Evolutionary conservation across 78 protist genomes (phyloP).

Genomic region (Tieghemostelium lacteum): DNA sequence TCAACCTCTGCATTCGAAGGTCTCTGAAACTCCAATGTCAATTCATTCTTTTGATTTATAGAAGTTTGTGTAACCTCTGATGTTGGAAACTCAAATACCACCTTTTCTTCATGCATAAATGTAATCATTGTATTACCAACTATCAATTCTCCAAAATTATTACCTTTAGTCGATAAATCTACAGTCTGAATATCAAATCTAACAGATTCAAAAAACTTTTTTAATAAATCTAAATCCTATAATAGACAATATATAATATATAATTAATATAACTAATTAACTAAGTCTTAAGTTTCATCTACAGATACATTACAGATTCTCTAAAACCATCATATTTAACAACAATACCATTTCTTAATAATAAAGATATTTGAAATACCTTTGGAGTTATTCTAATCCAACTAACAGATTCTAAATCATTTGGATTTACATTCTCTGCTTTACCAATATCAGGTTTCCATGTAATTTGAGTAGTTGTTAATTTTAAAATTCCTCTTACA

Average conservation of each 20-base stretch:
- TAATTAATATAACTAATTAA: background rate
- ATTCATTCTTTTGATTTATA: slow-evolving; percentile 42
- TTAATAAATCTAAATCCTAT: slow-evolving; percentile 35
- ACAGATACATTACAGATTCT: slow-evolving; percentile 19
- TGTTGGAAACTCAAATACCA: slow-evolving; percentile 68
- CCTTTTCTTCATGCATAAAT: slow-evolving; percentile 19
- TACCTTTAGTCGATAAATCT: slow-evolving; percentile 67
- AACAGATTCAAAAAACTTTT: slow-evolving; percentile 16
- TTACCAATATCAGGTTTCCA: slow-evolving; percentile 62
- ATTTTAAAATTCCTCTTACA: slow-evolving; percentile 75
- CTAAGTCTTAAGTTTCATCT: background rate
- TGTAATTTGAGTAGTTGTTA: slow-evolving; percentile 24
- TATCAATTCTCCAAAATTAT: slow-evolving; percentile 52
- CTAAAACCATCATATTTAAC: slow-evolving; percentile 81
- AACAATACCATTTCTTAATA: slow-evolving; percentile 10
- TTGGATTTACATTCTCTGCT: slow-evolving; percentile 16
- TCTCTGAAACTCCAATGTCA: slow-evolving; percentile 48
- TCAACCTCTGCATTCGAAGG: slow-evolving; percentile 20
- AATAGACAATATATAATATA: background rate
- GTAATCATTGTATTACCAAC: slow-evolving; percentile 25
- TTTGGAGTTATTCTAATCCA: slow-evolving; percentile 77
- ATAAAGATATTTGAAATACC: slow-evolving; percentile 44
- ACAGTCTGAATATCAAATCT: background rate
- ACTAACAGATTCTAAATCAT: slow-evolving; percentile 17
- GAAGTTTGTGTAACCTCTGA: slow-evolving; percentile 58